phyloP scores from a whole-genome alignment of 1,284 basidiomycete species.

The Sporisorium scitamineum region DNA sequence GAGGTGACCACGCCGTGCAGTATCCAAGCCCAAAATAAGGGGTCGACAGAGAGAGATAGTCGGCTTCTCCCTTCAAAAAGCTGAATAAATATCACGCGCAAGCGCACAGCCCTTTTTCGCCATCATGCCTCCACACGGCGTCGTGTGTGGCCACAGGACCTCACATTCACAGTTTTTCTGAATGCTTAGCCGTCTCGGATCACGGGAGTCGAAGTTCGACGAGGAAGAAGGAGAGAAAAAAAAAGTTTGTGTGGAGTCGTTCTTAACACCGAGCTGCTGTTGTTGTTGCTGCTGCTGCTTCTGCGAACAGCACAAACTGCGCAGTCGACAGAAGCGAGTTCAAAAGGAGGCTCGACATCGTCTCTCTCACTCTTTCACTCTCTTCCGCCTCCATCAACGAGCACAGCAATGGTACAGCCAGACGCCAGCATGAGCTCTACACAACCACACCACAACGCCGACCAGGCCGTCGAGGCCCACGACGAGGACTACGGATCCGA shows the following conservation, averaged over 20 bases:
- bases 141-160: too few species aligned
- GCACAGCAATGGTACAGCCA: background rate
- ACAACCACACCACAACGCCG: conserved; percentile 26
- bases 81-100: background rate
- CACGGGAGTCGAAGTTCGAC: background rate
- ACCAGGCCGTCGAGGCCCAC: conserved; percentile 37
- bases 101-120: conserved; percentile 4
- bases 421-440: conserved; percentile 25
- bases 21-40: background rate
- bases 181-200: background rate
- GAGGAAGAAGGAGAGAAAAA: background rate
- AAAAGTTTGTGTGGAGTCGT: conserved; percentile 15
- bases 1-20: too few species aligned
- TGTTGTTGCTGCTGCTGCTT: background rate
- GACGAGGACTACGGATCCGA: conserved; percentile 44
- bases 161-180: too few species aligned
- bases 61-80: background rate
- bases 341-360: background rate
- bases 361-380: too few species aligned
- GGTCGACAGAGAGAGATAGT: background rate
- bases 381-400: background rate
- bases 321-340: background rate
- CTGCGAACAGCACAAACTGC: background rate
- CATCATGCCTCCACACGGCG: conserved; percentile 34
- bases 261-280: conserved; percentile 16